Evolutionary conservation across 495 filamentous ascomycete species (phyloP).

Genomic region (Oidiodendron maius): DNA sequence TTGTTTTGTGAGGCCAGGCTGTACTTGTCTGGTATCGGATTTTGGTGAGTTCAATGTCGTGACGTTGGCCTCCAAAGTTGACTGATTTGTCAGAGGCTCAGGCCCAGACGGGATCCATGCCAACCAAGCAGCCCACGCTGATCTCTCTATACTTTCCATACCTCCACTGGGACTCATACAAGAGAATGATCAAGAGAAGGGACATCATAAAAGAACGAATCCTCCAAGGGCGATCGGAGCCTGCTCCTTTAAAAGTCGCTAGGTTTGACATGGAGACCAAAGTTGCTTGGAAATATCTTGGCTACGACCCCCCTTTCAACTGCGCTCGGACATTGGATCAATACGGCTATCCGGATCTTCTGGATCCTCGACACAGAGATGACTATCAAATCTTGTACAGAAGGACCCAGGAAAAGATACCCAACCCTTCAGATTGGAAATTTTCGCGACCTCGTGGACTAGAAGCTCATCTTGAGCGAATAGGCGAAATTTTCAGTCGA

Average conservation of each 20-base stretch:
- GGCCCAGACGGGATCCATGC: too few relatives aligned
- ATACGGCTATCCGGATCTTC: conserved; percentile 57
- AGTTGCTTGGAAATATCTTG: conserved; percentile 59
- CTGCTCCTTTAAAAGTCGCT: conserved; percentile 47
- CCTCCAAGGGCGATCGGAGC: conserved; percentile 50
- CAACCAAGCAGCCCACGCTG: conserved; percentile 22
- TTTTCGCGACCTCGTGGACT: not conserved
- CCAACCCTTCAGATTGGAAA: conserved; percentile 10
- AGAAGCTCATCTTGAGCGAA: conserved; percentile 6
- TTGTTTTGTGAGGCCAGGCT: conserved; percentile 38
- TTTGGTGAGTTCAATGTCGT: conserved; percentile 39
- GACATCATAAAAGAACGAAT: conserved; percentile 49
- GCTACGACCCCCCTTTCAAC: conserved; percentile 59
- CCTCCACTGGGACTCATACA: conserved; percentile 64
- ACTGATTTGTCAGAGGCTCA: too few relatives aligned
- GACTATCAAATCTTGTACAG: conserved; percentile 71
- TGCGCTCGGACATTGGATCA: conserved; percentile 61
- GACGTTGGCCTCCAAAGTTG: too few relatives aligned
- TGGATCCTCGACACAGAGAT: conserved; percentile 56
- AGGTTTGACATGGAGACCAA: conserved; percentile 49
- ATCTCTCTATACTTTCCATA: conserved; percentile 44
- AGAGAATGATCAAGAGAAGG: conserved; percentile 51
- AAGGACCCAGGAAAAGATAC: conserved; percentile 43
- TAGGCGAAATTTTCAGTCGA: conserved; percentile 12
- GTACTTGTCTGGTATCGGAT: conserved; percentile 40